phyloP scores from a whole-genome alignment of 1,284 basidiomycete species.

The Ceratobasidium sp. region DNA sequence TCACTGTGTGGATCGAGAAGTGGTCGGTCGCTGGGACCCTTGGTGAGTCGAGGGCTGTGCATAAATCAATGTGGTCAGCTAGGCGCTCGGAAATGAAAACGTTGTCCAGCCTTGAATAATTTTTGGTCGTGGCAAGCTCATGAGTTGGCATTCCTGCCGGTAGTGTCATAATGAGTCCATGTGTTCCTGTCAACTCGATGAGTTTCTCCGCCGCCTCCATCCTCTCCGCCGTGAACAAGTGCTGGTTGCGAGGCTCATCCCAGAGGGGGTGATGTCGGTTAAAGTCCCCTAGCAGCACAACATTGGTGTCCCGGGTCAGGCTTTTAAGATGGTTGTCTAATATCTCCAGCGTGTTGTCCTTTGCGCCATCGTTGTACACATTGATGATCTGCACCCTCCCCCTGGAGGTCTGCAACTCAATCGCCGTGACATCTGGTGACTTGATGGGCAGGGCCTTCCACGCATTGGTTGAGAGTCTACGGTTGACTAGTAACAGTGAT shows the following conservation, averaged over 20 bases:
- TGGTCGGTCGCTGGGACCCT: slow-evolving; percentile 11
- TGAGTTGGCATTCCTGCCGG: slow-evolving; percentile 1
- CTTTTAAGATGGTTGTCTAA: neutral
- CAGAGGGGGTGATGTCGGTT: slow-evolving; percentile 34
- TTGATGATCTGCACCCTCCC: neutral
- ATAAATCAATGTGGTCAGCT: neutral
- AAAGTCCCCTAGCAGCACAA: slow-evolving; percentile 26
- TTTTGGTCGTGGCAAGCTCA: neutral
- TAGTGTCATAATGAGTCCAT: neutral
- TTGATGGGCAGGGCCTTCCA: neutral
- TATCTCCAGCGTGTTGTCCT: neutral
- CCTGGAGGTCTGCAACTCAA: neutral
- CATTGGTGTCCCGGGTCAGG: neutral
- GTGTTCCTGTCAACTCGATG: neutral
- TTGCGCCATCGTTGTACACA: neutral
- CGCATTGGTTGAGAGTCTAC: neutral
- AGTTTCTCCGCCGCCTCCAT: neutral
- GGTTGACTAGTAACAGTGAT: neutral
- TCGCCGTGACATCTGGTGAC: neutral
- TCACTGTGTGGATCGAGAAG: slow-evolving; percentile 2
- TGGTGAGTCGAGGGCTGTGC: neutral
- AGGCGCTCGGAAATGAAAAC: neutral
- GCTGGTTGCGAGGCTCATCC: slow-evolving; percentile 20
- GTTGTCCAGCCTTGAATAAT: slow-evolving; percentile 16
- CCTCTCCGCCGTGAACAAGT: slow-evolving; percentile 6